Evolutionary conservation across 768 basidiomycete species (phyloP), one percentile per base, ranked within the genome.

Genomic region (Butyriboletus loyo): DNA sequence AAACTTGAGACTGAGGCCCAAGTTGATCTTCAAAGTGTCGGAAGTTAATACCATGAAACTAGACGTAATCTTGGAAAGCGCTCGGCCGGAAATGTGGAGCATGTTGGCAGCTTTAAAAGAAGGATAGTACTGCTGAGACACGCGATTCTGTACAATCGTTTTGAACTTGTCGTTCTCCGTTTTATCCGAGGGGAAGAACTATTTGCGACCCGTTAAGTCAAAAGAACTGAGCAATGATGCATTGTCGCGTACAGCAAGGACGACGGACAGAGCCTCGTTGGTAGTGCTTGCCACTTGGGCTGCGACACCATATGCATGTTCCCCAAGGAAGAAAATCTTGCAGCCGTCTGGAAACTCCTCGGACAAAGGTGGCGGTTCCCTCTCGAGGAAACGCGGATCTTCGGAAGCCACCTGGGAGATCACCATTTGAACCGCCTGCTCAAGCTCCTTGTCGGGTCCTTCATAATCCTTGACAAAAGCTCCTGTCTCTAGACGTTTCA

Each of bases 391-490:
- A 27, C 89, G 86, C 25, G 92, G 89, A 66, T 99, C 97, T 70
- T 98, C 93, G 5, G 87, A 91, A 11, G 78, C 76, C 34, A 98
- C 90, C 53, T 88, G 78, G 0, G 82, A 75, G 15, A 98, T 80
- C 24, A 84, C 81, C 77, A 97, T 83, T 71, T 99, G 97, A 3
- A 92, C 79, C 3, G 93, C 92, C 51, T 88, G 86, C 55, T 94
- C 92, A 14, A 79, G 75, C 69, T 96, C 92, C 61, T 89, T 92
- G 17, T 92, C 85, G 0, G 74, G 66, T 0, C 74, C 85, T 60
- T 97, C 94, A 64, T 96, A 98, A 61, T 98, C 95, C 70, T 98
- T 99, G 49, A 97, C 83, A 54, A 98, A 80, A 5, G 96, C 90
- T 8, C 97, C 97, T 6, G 81, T 80, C 55, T 97, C 93, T 28